Percentiles rank a stretch among this genome's conserved stretches.
Conservation (phyloP, 306 rosid genomes). For the Quercus ilex region DNA sequence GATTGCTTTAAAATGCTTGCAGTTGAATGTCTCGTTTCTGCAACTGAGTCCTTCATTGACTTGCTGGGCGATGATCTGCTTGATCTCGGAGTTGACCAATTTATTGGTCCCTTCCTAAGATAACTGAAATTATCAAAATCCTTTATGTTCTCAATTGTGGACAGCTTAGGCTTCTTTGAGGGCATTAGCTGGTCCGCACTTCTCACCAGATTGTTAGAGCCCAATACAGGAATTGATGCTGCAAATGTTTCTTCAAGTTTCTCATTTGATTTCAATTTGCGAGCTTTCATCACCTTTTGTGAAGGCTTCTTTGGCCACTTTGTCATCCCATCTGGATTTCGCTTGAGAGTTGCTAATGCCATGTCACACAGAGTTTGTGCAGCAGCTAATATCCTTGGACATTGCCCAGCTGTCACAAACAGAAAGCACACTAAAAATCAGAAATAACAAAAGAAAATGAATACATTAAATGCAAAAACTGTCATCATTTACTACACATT, state of each 20-base stretch:
- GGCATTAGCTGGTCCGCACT: conserved; percentile 43
- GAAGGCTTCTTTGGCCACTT: conserved; percentile 82
- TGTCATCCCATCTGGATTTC: conserved; percentile 47
- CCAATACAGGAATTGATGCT: conserved; percentile 25
- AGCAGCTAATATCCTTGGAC: conserved; percentile 62
- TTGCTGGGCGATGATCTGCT: conserved; percentile 71
- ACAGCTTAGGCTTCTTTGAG: conserved; percentile 72
- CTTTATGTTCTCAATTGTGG: conserved; percentile 41
- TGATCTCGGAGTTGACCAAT: conserved; percentile 79
- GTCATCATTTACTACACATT: background rate
- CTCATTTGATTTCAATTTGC: conserved; percentile 53
- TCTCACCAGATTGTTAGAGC: conserved; percentile 42
- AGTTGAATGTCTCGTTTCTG: conserved; percentile 49
- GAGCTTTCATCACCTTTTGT: conserved; percentile 67
- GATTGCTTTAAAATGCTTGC: conserved; percentile 47
- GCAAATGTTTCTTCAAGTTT: conserved; percentile 50
- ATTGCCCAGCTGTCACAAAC: conserved; percentile 54
- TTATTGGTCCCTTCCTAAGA: conserved; percentile 41
- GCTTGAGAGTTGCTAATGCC: conserved; percentile 35
- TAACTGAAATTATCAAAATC: conserved; percentile 38
- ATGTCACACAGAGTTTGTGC: conserved; percentile 75
- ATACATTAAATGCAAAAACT: conserved; percentile 9
- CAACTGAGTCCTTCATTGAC: conserved; percentile 45
- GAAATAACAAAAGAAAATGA: background rate
- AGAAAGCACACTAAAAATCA: conserved; percentile 17